Evolutionary conservation across 106 monocot species (phyloP).

Genomic region (Dendrobium chrysotoxum): DNA sequence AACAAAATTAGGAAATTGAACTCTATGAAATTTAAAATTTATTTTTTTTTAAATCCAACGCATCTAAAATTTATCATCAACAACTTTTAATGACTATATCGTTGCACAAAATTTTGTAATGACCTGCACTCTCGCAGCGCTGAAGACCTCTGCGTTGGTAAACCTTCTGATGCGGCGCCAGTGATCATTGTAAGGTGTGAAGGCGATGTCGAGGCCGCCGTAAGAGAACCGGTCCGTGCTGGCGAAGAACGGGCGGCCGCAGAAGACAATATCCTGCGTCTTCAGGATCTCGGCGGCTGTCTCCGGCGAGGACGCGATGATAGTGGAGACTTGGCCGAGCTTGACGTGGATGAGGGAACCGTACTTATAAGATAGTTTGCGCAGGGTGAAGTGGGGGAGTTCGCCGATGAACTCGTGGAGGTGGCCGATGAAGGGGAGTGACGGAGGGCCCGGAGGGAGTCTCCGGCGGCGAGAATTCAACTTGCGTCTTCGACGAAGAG

Average conservation of each 20-base stretch:
- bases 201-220: constrained; percentile 1
- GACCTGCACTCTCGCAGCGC: not conserved
- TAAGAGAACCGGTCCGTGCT: not conserved
- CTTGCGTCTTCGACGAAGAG: too few relatives aligned
- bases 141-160: constrained; percentile 3
- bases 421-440: constrained; percentile 35
- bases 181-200: constrained; percentile 7
- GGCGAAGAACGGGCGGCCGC: not conserved
- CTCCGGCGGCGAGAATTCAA: not conserved
- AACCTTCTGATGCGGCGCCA: constrained; percentile 12
- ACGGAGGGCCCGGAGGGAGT: constrained; percentile 16
- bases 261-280: constrained; percentile 14
- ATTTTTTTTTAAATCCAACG: too few relatives aligned
- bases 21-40: too few relatives aligned
- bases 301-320: constrained; percentile 18
- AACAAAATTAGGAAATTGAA: too few relatives aligned
- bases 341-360: constrained; percentile 21
- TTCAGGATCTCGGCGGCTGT: constrained; percentile 8
- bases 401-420: constrained; percentile 16
- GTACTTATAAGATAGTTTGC: constrained; percentile 5
- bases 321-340: constrained; percentile 9
- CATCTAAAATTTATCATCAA: too few relatives aligned
- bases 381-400: constrained; percentile 10
- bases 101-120: too few relatives aligned
- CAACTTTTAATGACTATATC: too few relatives aligned